Evolutionary conservation across 1,284 basidiomycete species (phyloP).

Genomic region (Rhodofomes roseus): DNA sequence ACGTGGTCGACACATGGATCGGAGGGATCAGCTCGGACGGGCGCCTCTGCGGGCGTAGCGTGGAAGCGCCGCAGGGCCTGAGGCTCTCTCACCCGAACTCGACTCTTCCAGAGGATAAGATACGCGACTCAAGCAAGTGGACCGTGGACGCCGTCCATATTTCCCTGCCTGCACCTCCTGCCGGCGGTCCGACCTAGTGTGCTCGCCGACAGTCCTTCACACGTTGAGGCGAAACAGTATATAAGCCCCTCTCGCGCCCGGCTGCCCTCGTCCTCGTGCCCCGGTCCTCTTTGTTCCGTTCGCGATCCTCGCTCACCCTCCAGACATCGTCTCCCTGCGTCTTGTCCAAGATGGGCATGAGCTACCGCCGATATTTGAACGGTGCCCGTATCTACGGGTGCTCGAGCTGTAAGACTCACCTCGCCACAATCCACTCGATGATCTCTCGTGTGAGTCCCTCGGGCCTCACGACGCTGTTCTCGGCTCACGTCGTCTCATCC

Average conservation of each 20-base stretch:
- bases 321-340: constrained; percentile 1
- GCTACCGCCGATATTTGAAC: constrained; percentile 83
- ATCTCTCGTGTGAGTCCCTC: constrained; percentile 75
- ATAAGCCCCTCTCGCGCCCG: constrained; percentile 2
- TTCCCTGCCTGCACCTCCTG: neutral
- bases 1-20: neutral
- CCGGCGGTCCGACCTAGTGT: constrained; percentile 3
- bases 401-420: constrained; percentile 87
- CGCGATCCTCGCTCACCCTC: constrained; percentile 4
- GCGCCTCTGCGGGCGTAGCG: constrained; percentile 5
- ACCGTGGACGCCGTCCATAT: constrained; percentile 4
- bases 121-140: constrained; percentile 4
- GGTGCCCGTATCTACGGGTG: constrained; percentile 92
- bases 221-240: constrained; percentile 5
- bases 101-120: constrained; percentile 6
- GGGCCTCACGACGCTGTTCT: neutral
- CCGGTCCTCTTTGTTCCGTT: constrained; percentile 1
- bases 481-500: neutral
- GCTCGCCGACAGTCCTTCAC: neutral
- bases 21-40: neutral
- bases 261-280: constrained; percentile 3
- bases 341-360: constrained; percentile 71
- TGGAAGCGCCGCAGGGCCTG: neutral
- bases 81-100: neutral
- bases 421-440: constrained; percentile 90